Percentiles rank a stretch among this genome's conserved stretches.
Evolutionary conservation across 164 flowering plant genomes (phyloP).

Genomic region (Taxillus chinensis): DNA sequence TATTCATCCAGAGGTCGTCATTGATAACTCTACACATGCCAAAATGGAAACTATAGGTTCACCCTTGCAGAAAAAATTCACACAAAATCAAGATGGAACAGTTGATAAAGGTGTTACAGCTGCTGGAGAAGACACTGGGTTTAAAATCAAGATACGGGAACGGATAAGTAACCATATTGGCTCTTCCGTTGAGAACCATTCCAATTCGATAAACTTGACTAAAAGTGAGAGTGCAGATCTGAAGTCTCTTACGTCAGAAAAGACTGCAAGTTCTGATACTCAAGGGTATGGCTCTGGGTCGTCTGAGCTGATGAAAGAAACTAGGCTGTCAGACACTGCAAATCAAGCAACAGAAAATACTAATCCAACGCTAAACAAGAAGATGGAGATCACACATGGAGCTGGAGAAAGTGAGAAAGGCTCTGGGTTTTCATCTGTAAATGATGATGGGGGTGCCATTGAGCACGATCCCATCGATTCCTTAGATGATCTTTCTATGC

Average conservation of each 20-base stretch:
- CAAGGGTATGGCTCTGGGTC: background rate
- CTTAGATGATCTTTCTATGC: conserved; percentile 12
- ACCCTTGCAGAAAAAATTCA: conserved; percentile 9
- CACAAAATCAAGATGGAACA: conserved; percentile 10
- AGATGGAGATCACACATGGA: conserved; percentile 6
- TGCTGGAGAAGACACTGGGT: conserved; percentile 1
- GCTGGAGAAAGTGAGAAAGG: conserved; percentile 10
- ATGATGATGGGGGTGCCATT: conserved; percentile 8
- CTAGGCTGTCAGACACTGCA: background rate
- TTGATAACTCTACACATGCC: conserved; percentile 2
- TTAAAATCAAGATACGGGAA: background rate
- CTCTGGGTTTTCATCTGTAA: conserved; percentile 7
- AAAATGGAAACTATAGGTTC: conserved; percentile 3
- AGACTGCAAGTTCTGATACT: background rate
- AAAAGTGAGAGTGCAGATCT: conserved; percentile 6
- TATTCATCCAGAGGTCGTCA: conserved; percentile 2
- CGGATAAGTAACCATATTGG: conserved; percentile 4
- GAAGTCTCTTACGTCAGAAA: conserved; percentile 4
- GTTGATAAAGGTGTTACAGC: background rate
- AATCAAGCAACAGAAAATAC: conserved; percentile 3
- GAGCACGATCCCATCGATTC: conserved; percentile 19
- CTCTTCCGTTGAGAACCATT: conserved; percentile 1
- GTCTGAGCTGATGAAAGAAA: background rate
- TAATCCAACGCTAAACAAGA: conserved; percentile 9
- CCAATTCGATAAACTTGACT: conserved; percentile 1